Evolutionary conservation across 139 green algal species (phyloP), one percentile per base, ranked within the genome.

Genomic region (Eudorina sp.): DNA sequence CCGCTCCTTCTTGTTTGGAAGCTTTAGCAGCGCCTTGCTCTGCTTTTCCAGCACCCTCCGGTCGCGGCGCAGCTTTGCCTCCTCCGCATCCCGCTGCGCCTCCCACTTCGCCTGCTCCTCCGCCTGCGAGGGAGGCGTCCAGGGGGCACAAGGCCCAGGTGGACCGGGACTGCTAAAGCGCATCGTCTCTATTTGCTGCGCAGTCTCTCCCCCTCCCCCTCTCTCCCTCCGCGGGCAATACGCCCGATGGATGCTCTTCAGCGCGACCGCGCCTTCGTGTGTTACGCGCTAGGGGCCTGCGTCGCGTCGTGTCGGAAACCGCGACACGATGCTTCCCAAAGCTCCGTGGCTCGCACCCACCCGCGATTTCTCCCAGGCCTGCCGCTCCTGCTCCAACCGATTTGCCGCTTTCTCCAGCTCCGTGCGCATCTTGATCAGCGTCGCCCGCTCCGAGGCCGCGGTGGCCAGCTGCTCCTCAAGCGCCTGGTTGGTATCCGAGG

Each of bases 1-100:
- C 27, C 94, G 94, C 87, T 98, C 95, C 90, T 97, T 97, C 78
- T 95, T 95, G 64, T 82, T 97, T 51, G 96, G 96, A 82, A 98
- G 86, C 88, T 91, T 93, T 43, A 93, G 88, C 53, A 93, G 55
- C 4, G 90, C 88, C 46, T 88, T 88, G 88, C 79, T 90, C 85
- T 93, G 95, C 93, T 98, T 96, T 86, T 97, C 95, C 60, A 98
- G 92, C 58, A 96, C 93, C 0, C 92, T 86, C 23, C 92, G 82
- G 62, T 98, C 95, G 1, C 94, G 90, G 70, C 92, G 84, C 55
- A 98, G 92, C 38, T 86, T 85, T 13, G 83, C 88, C 60, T 76
- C 81, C 90, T 96, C 92, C 55, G 92, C 92, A 5, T 80, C 77
- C 18, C 90, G 86, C 90, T 92, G 88, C 0, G 93, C 87, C 58